Conservation (phyloP, 345 rosid species). For the Lepidium africanum region DNA sequence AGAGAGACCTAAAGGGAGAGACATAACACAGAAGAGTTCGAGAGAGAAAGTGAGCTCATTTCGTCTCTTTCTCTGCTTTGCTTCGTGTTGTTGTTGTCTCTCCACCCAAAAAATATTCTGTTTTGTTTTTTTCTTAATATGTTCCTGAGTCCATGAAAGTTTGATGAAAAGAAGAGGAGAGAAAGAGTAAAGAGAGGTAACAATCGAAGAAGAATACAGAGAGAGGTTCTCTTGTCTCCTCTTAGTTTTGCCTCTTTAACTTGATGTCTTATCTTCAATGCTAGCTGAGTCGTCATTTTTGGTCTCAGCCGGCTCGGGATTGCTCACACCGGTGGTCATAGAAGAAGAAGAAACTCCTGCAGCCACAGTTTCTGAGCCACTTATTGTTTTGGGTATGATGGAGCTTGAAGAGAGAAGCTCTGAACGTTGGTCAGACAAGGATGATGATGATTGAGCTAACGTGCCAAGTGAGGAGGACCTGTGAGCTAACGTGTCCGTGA, state of each 20-base stretch:
- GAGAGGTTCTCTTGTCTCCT: conserved; percentile 7
- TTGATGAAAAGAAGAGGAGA: conserved; percentile 11
- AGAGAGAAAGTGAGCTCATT: not conserved
- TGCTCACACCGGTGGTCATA: conserved; percentile 1
- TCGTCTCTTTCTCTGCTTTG: conserved; percentile 3
- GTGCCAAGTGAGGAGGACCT: conserved; percentile 49
- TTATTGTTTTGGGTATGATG: conserved; percentile 32
- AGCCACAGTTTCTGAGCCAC: conserved; percentile 20
- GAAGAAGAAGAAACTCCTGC: conserved; percentile 38
- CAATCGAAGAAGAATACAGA: conserved; percentile 3
- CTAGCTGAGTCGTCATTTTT: not conserved
- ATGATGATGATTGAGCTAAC: conserved; percentile 54
- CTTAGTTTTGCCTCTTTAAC: conserved; percentile 12
- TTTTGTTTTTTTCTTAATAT: not conserved
- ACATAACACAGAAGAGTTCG: conserved; percentile 3
- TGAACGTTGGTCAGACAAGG: conserved; percentile 30
- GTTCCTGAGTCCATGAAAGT: conserved; percentile 21
- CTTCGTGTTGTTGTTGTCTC: conserved; percentile 7
- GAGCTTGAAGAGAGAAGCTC: conserved; percentile 44
- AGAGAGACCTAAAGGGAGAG: conserved; percentile 28
- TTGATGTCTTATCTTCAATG: conserved; percentile 6
- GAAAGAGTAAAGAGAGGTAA: not conserved
- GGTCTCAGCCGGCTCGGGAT: conserved; percentile 16
- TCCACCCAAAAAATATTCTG: not conserved
- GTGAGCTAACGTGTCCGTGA: conserved; percentile 66